Evolutionary conservation across 2,329 filamentous ascomycete genomes (phyloP).

Genomic region (Fonsecaea pugnacius): DNA sequence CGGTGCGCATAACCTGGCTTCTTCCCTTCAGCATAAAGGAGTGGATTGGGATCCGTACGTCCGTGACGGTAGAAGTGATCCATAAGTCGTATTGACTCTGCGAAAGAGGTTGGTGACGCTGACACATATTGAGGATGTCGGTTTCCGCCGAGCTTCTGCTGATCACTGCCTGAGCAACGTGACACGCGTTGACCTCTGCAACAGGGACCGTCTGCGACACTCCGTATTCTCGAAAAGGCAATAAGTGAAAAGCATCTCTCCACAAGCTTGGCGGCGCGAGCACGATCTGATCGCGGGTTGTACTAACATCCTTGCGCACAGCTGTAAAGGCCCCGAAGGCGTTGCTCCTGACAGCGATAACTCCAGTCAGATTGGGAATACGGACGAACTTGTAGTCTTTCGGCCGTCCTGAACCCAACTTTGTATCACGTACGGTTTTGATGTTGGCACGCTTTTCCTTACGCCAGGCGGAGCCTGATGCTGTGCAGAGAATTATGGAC

Average conservation of each 20-base stretch:
- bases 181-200: constrained; percentile 33
- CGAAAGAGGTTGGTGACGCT: constrained; percentile 35
- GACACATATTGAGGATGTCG: constrained; percentile 42
- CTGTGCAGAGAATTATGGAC: constrained; percentile 90
- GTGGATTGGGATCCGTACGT: constrained; percentile 77
- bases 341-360: constrained; percentile 82
- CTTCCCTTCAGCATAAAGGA: constrained; percentile 77
- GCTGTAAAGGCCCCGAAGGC: constrained; percentile 88
- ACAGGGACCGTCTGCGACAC: constrained; percentile 51
- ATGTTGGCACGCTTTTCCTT: constrained; percentile 80
- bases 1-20: constrained; percentile 69
- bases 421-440: constrained; percentile 55
- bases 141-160: constrained; percentile 53
- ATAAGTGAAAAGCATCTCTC: constrained; percentile 72
- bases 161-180: constrained; percentile 50
- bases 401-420: constrained; percentile 62
- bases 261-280: constrained; percentile 72
- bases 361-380: constrained; percentile 83
- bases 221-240: constrained; percentile 68
- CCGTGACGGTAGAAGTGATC: constrained; percentile 63
- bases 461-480: constrained; percentile 90
- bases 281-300: constrained; percentile 72
- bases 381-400: constrained; percentile 97
- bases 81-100: constrained; percentile 44
- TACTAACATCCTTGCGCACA: constrained; percentile 79